phyloP scores from a whole-genome alignment of 176 grass and related monocot genomes.

The Rhynchospora pubera region DNA sequence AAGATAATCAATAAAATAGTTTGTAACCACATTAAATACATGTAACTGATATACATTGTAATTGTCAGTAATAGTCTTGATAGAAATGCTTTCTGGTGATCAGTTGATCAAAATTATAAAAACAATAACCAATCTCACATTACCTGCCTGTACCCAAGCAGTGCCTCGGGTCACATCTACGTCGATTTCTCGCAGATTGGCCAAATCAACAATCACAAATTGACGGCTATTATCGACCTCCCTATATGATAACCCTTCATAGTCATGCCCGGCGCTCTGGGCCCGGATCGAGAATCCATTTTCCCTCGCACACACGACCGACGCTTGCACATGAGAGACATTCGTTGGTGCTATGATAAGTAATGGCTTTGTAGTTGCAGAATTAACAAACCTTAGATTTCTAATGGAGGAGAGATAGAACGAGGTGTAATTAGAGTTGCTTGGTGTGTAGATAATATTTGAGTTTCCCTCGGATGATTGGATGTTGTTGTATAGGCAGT shows the following conservation, averaged over 20 bases:
- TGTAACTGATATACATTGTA: neutral
- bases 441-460: constrained; percentile 31
- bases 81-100: no score
- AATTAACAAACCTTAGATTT: constrained; percentile 51
- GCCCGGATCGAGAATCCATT: constrained; percentile 29
- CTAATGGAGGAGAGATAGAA: constrained; percentile 45
- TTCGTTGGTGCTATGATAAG: constrained; percentile 38
- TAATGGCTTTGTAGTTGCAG: constrained; percentile 14
- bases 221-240: neutral
- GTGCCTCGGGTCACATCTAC: constrained; percentile 13
- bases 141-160: constrained; percentile 29
- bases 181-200: constrained; percentile 21
- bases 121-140: neutral
- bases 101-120: no score
- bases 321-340: constrained; percentile 24
- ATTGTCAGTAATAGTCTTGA: neutral
- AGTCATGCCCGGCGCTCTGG: constrained; percentile 63
- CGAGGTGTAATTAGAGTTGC: constrained; percentile 18
- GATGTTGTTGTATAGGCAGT: constrained; percentile 35
- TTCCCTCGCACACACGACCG: constrained; percentile 33
- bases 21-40: no score
- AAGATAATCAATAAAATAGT: no score
- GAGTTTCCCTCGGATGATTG: constrained; percentile 26
- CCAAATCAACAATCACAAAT: constrained; percentile 52
- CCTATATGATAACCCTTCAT: constrained; percentile 56